These are phyloP conservation scores for Talaromyces atroroseus DNA, from an alignment of 2,329 filamentous ascomycete species.

Conservation along the genomic window DNA sequence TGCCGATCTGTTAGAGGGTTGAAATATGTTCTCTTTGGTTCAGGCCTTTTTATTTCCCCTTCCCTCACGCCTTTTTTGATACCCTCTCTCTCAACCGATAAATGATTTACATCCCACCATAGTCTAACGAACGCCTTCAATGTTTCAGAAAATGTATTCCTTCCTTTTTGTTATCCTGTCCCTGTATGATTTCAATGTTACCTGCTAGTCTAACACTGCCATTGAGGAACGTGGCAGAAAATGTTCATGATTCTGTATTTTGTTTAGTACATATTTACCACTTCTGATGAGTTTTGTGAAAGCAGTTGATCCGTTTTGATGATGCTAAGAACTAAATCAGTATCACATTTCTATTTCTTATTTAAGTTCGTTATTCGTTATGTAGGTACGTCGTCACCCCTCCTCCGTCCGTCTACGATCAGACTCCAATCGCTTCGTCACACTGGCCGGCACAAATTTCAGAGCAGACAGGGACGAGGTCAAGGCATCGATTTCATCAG, in stretches of 20 bases:
- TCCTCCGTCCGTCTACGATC: slow-evolving; percentile 12
- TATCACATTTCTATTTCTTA: neutral
- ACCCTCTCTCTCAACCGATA: neutral
- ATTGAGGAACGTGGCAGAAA: no score
- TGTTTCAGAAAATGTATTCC: slow-evolving; percentile 1
- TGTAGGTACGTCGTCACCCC: neutral
- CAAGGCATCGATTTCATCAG: slow-evolving; percentile 30
- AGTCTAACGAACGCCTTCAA: neutral
- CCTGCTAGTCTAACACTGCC: neutral
- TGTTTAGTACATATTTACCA: neutral
- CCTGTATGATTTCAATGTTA: neutral
- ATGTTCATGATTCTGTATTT: neutral
- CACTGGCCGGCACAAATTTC: slow-evolving; percentile 40
- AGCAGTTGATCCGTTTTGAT: neutral
- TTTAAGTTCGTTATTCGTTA: neutral
- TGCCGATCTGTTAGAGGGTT: slow-evolving; percentile 39
- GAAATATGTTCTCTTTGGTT: slow-evolving; percentile 9
- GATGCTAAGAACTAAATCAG: neutral
- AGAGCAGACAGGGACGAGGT: slow-evolving; percentile 41
- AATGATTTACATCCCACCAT: neutral
- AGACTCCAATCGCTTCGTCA: slow-evolving; percentile 25
- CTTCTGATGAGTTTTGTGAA: neutral
- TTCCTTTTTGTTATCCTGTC: neutral
- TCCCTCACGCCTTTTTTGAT: slow-evolving; percentile 2
- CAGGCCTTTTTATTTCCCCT: neutral